Percentiles rank a stretch among this genome's conserved stretches.
phyloP scores from a whole-genome alignment of 345 rosid genomes.

The Litchi chinensis region DNA sequence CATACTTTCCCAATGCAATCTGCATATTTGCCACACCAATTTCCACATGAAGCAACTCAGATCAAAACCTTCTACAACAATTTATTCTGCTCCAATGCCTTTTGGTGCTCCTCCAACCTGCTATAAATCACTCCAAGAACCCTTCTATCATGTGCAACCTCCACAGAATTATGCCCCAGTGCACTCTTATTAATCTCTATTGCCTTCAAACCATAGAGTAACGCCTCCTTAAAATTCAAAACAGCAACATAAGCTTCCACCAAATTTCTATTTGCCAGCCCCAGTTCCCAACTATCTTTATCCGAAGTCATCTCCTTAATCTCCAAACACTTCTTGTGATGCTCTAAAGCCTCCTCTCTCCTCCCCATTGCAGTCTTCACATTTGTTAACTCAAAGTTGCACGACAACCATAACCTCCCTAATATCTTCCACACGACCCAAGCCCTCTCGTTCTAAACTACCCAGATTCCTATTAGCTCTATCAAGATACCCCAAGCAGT shows the following conservation, averaged over 20 bases:
- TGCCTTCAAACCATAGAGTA: constrained; percentile 69
- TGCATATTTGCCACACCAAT: constrained; percentile 90
- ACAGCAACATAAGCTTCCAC: constrained; percentile 85
- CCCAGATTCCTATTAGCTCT: constrained; percentile 68
- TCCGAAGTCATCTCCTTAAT: constrained; percentile 72
- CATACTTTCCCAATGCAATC: constrained; percentile 78
- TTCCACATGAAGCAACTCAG: constrained; percentile 73
- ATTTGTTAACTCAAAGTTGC: constrained; percentile 70
- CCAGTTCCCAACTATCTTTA: constrained; percentile 76
- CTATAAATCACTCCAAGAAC: constrained; percentile 84
- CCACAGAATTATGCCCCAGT: constrained; percentile 76
- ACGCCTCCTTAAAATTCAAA: constrained; percentile 81
- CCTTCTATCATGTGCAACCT: constrained; percentile 83
- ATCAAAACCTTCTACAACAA: constrained; percentile 70
- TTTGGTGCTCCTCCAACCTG: constrained; percentile 83
- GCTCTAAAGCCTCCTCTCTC: constrained; percentile 84
- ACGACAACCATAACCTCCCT: constrained; percentile 72
- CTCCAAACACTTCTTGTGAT: constrained; percentile 73
- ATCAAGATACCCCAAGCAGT: constrained; percentile 76
- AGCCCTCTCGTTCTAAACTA: constrained; percentile 59
- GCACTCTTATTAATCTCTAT: constrained; percentile 73
- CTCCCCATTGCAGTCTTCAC: constrained; percentile 92
- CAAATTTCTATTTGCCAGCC: constrained; percentile 64
- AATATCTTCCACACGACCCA: constrained; percentile 47
- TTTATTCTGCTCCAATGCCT: constrained; percentile 84